Evolutionary conservation across 306 rosid species (phyloP), one percentile per base, ranked within the genome.

Genomic region (Quercus mongolica): DNA sequence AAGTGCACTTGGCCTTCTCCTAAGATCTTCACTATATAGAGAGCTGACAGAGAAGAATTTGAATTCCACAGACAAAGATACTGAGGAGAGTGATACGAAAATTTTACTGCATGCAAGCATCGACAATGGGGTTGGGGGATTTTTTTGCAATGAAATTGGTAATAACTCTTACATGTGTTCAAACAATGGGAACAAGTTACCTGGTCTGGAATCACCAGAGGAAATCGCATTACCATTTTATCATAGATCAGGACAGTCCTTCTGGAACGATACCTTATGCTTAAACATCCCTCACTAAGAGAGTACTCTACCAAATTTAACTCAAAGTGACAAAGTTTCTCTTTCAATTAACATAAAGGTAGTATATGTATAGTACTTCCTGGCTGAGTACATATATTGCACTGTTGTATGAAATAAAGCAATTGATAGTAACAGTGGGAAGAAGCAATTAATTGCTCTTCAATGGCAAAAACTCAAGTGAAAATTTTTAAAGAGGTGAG

Each of bases 1-100:
- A 23, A 80, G 92, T 20, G 94, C 97, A 31, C 86, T 92, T 28
- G 92, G 97, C 76, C 90, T 94, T 82, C 94, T 94, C 76, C 83
- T 94, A 7, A 89, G 88, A 69, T 94, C 97, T 14, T 85, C 97
- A 30, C 77, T 92, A 35, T 92, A 89, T 70, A 90, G 85, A 88
- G 91, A 94, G 49, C 85, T 90, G 38, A 76, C 87, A 76, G 89
- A 92, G 80, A 90, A 87, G 83, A 92, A 89, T 62, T 57, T 83
- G 51, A 87, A 88, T 25, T 51, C 74, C 9, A 75, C 81, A 25
- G 69, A 25, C 11, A 86, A 79, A 19, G 88, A 75, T 4, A 71
- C 52, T 18, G 88, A 76, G 73, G 88, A 81, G 81, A 77, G 69
- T 67, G 92, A 81, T 26, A 28, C 46, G 25, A 87, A 79, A 64